Evolutionary conservation across 345 rosid species (phyloP), one percentile per base, ranked within the genome.

Genomic region (Acer negundo): DNA sequence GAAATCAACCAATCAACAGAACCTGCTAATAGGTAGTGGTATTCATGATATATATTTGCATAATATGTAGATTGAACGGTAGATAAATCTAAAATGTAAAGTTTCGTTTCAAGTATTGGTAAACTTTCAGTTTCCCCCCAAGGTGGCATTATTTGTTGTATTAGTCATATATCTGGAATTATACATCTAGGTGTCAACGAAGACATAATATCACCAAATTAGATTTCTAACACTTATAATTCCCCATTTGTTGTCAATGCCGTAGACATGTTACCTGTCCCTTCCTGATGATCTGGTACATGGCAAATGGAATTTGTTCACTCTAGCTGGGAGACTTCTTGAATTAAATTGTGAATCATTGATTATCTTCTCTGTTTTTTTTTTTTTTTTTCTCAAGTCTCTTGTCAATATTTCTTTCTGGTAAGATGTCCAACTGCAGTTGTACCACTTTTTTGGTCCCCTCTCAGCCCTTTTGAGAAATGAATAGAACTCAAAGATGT

Each of bases 271-370:
- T 56, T 56, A 17, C 23, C 24, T 56, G 62, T n/a, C 22, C 10
- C 23, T 56, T 56, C n/a, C 7, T n/a, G 62, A 6, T 56, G 22
- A 11, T 49, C 55, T 67, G 15, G 51, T 38, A 38, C 42, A 11
- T 11, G 16, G 53, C 31, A 69, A 46, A 40, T 44, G 4, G 16
- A 15, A 49, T 49, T 12, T 10, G 31, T 46, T 2, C 53, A 44
- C 35, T 46, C 56, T 46, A 69, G 5, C 72, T 46, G 19, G 17
- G 56, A 2, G 23, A 20, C 31, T 42, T 69, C 56, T 69, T 69
- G 56, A 40, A 69, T 69, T 24, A 44, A 69, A n/a, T 46, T 44
- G 58, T 67, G 17, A 66, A 40, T n/a, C 28, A 10, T 69, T 46
- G 23, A 42, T 15, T 61, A 7, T 59, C 55, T 73, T 58, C 12